Base-by-base conservation (phyloP, 192 early-diverging fungal genomes). In the Coemansia sp. region DNA sequence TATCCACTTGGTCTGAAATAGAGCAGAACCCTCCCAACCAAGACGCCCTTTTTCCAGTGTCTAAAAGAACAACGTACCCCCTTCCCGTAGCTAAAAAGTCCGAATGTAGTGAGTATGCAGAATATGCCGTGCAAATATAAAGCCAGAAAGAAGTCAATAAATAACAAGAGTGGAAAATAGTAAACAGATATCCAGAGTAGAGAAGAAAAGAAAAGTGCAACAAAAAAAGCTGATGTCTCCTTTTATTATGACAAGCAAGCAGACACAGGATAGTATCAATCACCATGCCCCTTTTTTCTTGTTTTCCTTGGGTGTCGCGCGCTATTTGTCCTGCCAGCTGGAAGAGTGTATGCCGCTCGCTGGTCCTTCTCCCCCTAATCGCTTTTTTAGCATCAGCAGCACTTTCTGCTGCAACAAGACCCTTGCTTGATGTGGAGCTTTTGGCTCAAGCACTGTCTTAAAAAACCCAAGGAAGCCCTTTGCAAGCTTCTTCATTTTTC, bases 81-180 rank as follows among this genome's bases (percentile, higher is more conserved):
- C 22, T 22, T 25, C n/a, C n/a, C 8, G 2, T 6, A 48, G 13
- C 22, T 13, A 41, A 13, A 48, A 25, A 0, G 45, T 25, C 45
- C 9, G 3, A 22, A 61, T 52, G 44, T 50, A 27, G 36, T 61
- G 45, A 34, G 52, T 61, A 50, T 50, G 59, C 44, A 54, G 48
- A 37, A 47, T 9, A 52, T 53, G 61, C 20, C 22, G 61, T 40
- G 34, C 38, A 64, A 29, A 45, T 15, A 63, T 25, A 47, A 47
- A 23, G 38, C 19, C 44, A 34, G 29, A 36, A 36, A 50, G 20
- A 62, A 31, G 30, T 17, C 31, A 55, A 55, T n/a, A 55, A 59
- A 40, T 61, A 55, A 44, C 53, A 61, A 54, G 42, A 44, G 55
- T 25, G 22, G 15, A 57, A 25, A 30, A 55, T 47, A 61, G 19